Evolutionary conservation across 1,284 basidiomycete species (phyloP), one percentile per base, ranked within the genome.

Genomic region (Rhodotorula sp.): DNA sequence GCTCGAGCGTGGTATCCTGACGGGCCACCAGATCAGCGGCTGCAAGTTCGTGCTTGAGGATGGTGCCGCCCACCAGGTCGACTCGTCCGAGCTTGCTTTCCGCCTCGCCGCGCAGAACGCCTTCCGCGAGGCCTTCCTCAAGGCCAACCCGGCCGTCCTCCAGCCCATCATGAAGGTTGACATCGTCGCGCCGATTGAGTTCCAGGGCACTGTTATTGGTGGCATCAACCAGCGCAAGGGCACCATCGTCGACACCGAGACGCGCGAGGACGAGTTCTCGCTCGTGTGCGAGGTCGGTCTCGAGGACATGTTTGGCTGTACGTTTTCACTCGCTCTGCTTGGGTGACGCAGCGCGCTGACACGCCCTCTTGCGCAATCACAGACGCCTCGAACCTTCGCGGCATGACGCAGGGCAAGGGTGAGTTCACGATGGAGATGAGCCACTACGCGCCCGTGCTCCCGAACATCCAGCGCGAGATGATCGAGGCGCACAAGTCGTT

Each of bases 161-260:
- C 97, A 99, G 81, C 97, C 97, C 34, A 91, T 97, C 82, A 99
- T 99, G 97, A 92, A 88, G 21, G 97, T 99, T 61, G 97, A 99
- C 81, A 92, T 99, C 34, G 90, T 97, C 56, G 95, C 96, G 0
- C 97, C 97, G 3, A 86, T 89, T 53, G 97, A 99, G 81, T 99
- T 97, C 87, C 97, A 99, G 81, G 96, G 88, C 76, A 86, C 87
- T 56, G 96, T 99, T 65, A 97, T 99, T 78, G 95, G 96, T 58
- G 92, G 92, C 21, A 84, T 99, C 79, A 99, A 97, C 82, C 89
- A 92, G 73, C 88, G 97, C 52, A 89, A 93, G 72, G 97, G 97
- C 3, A 95, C 92, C 10, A 97, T 99, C 78, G 85, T 96, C 62
- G 96, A 98, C 80, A 97, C 92, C 74, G 97, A 99, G 83, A 90